Base-by-base conservation (phyloP, 2,329 filamentous ascomycete species). In the Thermochaetoides dissita region DNA sequence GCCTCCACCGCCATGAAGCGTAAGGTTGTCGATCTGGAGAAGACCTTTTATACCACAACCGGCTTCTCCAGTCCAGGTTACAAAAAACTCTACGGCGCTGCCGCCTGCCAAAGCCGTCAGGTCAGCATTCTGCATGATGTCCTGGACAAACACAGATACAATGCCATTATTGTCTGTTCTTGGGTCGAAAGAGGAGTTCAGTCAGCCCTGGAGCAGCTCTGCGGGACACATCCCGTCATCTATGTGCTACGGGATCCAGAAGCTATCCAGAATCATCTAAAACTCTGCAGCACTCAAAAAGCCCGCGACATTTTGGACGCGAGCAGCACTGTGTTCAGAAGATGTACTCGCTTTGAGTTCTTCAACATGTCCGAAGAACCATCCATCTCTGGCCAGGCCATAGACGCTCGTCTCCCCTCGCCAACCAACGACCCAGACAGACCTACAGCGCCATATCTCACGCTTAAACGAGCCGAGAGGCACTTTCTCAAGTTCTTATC, bases 291-390 rank as follows among this genome's bases (percentile, higher is more conserved):
- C 39, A 61, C 69, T 29, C 62, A 67, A 33, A 76, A 74, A 49
- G 66, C 80, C 2, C 63, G 67, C 36, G 72, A 72, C 37, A 64
- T 84, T 6, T 59, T 84, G 28, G 66, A 69, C 11, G 68, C 71
- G 10, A 74, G 70, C 48, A 68, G 66, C 17, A 63, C 68, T 2
- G 69, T 81, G 10, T 76, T 83, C 50, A 68, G 79, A 38, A 68
- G 67, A 2, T 84, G 78, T 54, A 79, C 79, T 8, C 86, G 84
- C 50, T 72, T 81, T 47, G 82, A 87, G 54, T 88, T 85, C 57
- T 85, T 78, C 63, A 86, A 86, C 51, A 64, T 83, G 10, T 79
- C 79, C 2, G 80, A 84, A 53, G 64, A 61, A 11, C 56, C 54
- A 61, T 36, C 55, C 51, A 50, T 54, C 49, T 28, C 54, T 29